Evolutionary conservation across 2,329 filamentous ascomycete species (phyloP).

Genomic region (Seiridium cupressi): DNA sequence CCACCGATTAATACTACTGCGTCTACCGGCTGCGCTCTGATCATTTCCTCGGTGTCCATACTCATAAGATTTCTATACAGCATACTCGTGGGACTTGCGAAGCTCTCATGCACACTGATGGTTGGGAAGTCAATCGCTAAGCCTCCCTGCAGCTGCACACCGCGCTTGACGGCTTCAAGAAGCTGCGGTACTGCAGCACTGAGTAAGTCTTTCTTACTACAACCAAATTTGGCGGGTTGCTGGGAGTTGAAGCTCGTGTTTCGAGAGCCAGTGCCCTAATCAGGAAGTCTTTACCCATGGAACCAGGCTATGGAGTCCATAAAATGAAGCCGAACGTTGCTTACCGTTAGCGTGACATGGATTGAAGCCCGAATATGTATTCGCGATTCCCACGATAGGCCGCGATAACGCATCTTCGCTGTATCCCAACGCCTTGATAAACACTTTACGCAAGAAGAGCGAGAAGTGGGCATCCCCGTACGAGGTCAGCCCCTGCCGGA

Average conservation of each 20-base stretch:
- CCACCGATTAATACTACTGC: slow-evolving; percentile 67
- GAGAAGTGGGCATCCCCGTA: slow-evolving; percentile 77
- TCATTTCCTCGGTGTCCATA: slow-evolving; percentile 81
- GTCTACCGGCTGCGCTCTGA: slow-evolving; percentile 68
- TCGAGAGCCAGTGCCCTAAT: too few species aligned
- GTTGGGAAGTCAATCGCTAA: slow-evolving; percentile 72
- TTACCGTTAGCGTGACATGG: slow-evolving; percentile 66
- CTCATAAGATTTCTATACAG: slow-evolving; percentile 73
- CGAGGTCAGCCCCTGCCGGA: slow-evolving; percentile 63
- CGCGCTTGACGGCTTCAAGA: slow-evolving; percentile 67
- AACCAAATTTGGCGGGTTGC: too few species aligned
- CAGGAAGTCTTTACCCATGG: too few species aligned
- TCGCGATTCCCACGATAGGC: slow-evolving; percentile 73
- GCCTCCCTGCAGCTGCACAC: slow-evolving; percentile 65
- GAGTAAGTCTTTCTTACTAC: too few species aligned
- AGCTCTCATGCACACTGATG: slow-evolving; percentile 69
- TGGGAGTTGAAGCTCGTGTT: too few species aligned
- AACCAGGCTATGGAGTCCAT: too few species aligned
- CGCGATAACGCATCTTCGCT: slow-evolving; percentile 68
- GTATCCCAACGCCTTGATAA: slow-evolving; percentile 75
- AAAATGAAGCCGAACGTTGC: too few species aligned
- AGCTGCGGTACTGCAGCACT: slow-evolving; percentile 53
- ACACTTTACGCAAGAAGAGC: slow-evolving; percentile 71
- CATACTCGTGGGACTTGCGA: slow-evolving; percentile 72
- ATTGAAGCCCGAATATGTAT: slow-evolving; percentile 72